phyloP scores from a whole-genome alignment of 1,139 yeast genomes.

The Nakaseomyces uthaithaninus region DNA sequence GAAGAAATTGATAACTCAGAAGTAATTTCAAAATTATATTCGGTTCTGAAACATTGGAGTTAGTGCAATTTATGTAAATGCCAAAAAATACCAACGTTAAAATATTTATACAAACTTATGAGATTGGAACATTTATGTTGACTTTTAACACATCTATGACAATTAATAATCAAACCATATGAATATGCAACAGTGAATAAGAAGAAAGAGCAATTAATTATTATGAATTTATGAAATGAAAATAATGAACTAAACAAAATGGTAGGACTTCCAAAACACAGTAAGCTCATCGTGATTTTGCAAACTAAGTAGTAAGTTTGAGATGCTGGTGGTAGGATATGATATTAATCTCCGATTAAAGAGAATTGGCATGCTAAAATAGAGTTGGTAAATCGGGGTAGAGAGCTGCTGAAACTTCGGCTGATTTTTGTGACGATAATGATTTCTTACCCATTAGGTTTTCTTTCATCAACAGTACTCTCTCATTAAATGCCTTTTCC shows the following conservation, averaged over 20 bases:
- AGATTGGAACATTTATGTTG: background rate
- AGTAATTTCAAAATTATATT: background rate
- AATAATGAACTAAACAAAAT: background rate
- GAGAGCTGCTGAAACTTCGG: background rate
- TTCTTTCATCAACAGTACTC: constrained; percentile 1
- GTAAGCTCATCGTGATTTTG: background rate
- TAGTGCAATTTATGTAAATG: background rate
- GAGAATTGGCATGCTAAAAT: background rate
- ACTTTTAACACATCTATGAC: too few relatives aligned
- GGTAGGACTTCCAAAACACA: too few relatives aligned
- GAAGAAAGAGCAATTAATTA: background rate
- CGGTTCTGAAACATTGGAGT: constrained; percentile 1
- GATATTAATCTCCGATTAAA: background rate
- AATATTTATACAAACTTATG: background rate
- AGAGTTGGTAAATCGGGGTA: constrained; percentile 7
- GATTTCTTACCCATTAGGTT: background rate
- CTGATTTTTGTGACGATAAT: background rate
- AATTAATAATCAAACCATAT: too few relatives aligned
- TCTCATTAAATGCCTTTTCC: constrained; percentile 1
- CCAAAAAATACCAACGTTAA: background rate
- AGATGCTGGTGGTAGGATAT: background rate
- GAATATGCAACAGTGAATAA: background rate
- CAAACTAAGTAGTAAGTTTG: background rate
- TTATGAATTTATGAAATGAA: background rate
- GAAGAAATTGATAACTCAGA: background rate